Conservation (phyloP, 1,284 basidiomycete genomes). For the Puccinia sorghi region DNA sequence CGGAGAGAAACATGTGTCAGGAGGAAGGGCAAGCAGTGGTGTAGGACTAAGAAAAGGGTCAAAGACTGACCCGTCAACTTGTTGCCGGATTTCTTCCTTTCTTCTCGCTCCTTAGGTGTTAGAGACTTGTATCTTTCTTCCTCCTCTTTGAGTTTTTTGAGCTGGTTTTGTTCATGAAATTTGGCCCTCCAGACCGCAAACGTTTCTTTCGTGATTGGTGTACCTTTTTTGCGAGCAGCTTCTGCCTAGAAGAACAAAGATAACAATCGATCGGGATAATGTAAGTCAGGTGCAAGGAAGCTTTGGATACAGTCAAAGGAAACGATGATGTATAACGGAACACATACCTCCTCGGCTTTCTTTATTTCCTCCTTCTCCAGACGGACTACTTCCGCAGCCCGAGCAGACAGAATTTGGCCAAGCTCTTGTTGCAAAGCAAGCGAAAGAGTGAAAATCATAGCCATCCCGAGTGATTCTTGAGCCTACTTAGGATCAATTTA, state of each 20-base stretch:
- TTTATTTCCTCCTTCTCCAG: conserved; percentile 35
- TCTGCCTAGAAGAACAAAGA: conserved; percentile 9
- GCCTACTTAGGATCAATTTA: conserved; percentile 17
- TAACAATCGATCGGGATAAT: neutral
- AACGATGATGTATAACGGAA: too few relatives aligned
- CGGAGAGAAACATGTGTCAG: neutral
- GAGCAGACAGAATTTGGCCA: conserved; percentile 2
- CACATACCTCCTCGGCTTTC: conserved; percentile 29
- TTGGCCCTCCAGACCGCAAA: conserved; percentile 37
- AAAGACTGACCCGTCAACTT: conserved; percentile 43
- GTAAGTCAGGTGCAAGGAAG: neutral
- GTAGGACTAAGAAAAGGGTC: neutral
- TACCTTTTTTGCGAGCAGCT: conserved; percentile 34
- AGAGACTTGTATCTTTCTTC: conserved; percentile 42
- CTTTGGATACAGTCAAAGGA: too few relatives aligned
- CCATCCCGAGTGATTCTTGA: conserved; percentile 36
- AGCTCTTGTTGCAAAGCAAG: conserved; percentile 41
- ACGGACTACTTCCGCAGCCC: neutral
- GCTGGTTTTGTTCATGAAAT: conserved; percentile 28
- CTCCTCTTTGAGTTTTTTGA: conserved; percentile 30
- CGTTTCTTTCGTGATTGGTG: conserved; percentile 44
- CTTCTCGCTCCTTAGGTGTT: conserved; percentile 40
- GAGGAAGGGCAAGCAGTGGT: neutral
- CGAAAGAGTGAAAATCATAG: conserved; percentile 45
- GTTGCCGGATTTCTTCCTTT: conserved; percentile 22